Evolutionary conservation across 2,329 filamentous ascomycete genomes (phyloP).

Genomic region (Aspergillus melleus): DNA sequence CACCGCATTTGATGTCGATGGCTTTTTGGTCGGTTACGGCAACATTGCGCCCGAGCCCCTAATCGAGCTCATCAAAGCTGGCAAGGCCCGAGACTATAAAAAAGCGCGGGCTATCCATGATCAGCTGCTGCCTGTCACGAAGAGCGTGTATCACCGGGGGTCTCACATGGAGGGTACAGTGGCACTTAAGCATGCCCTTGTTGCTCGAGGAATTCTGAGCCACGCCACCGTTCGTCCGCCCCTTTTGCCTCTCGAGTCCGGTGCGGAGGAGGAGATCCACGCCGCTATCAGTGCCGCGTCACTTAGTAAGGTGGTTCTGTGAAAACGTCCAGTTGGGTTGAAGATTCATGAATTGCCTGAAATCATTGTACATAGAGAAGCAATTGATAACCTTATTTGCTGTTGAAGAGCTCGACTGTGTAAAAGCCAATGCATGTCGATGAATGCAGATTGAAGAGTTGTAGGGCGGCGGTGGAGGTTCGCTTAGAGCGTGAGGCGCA

Average conservation of each 20-base stretch:
- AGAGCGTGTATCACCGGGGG: constrained; percentile 56
- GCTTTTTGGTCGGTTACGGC: constrained; percentile 56
- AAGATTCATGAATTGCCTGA: too few species aligned
- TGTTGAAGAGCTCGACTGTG: too few species aligned
- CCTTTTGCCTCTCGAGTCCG: constrained; percentile 35
- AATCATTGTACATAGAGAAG: too few species aligned
- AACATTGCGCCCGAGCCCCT: constrained; percentile 54
- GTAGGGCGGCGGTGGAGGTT: too few species aligned
- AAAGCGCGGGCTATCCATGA: constrained; percentile 53
- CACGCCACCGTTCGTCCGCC: constrained; percentile 54
- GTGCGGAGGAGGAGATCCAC: constrained; percentile 20
- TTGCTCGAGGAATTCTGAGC: constrained; percentile 51
- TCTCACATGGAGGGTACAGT: constrained; percentile 59
- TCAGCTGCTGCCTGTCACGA: constrained; percentile 52
- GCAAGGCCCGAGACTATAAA: constrained; percentile 52
- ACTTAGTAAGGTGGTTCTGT: too few species aligned
- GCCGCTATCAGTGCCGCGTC: constrained; percentile 13
- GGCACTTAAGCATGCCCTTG: constrained; percentile 53
- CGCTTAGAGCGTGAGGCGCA: too few species aligned
- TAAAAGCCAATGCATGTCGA: too few species aligned
- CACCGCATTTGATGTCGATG: constrained; percentile 55
- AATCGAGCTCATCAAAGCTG: constrained; percentile 52
- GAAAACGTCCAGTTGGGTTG: too few species aligned
- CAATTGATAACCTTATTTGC: too few species aligned
- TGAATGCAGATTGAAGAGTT: too few species aligned